Base-by-base conservation (phyloP, 805 yeast genomes). In the Metschnikowia drakensbergensis region DNA sequence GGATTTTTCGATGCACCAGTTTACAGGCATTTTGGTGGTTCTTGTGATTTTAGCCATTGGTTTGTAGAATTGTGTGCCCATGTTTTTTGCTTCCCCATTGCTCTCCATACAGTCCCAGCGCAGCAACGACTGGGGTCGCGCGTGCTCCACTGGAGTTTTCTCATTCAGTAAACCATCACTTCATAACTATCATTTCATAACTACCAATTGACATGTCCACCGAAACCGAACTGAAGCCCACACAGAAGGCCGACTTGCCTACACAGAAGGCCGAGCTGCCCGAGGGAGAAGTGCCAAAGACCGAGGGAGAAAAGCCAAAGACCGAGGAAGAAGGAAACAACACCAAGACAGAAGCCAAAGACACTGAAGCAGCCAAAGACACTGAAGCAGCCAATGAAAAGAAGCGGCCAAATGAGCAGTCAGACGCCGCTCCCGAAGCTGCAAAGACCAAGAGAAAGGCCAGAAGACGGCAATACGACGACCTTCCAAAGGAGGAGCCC, bases 391-490 rank as follows among this genome's bases (percentile, higher is more conserved):
- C 13, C 33, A 42, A 27, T 23, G 45, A 42, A 5, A 33, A 42
- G 26, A 42, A 42, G 37, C 37, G 45, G 6, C 27, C 45, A 4
- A 34, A 33, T 6, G 45, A 33, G 4, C 17, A 26, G 34, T 13
- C 43, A 10, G 45, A 42, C 17, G 27, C 41, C 8, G 44, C 49
- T 10, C 34, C 44, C 27, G 54, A 45, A 54, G 55, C 59, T 7
- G 62, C 57, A 47, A 59, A 67, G 62, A 64, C 71, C 64, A 70
- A 72, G 66, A 77, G 76, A 69, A 75, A 77, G 68, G 50, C 69
- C 77, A 75, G 83, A 71, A 71, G 88, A 74, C 66, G 81, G 67
- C 72, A 80, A 58, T 74, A 80, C 33, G 86, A 82, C 49, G 84
- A 79, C 51, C 77, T 73, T n/a, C 83, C 83, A n/a, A 64, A 67